Evolutionary conservation across 1,139 yeast species (phyloP), one percentile per base, ranked within the genome.

Genomic region (Candida tunisiensis): DNA sequence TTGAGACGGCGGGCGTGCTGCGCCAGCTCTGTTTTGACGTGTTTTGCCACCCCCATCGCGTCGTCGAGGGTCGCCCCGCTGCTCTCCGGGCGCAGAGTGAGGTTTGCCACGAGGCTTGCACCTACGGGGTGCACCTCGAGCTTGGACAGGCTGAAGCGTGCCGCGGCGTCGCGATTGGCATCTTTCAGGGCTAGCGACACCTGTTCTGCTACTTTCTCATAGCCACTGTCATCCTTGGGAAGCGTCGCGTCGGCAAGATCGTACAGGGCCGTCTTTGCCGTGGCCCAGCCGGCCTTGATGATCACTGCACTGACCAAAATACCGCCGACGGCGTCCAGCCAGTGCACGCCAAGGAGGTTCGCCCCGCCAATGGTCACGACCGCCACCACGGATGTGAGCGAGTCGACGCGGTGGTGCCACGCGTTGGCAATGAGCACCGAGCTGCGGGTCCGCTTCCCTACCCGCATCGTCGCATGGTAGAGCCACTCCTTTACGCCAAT

Each of bases 361-460:
- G 94, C 93, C 2, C 91, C 74, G 0, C 92, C 69, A 29, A 88
- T 91, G 1, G 96, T 83, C 4, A 73, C 65, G 15, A 85, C 65
- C 0, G 98, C 96, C 7, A 88, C 96, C 21, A 78, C 62, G 0
- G 95, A 83, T 0, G 96, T 91, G 39, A 88, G 51, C 1, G 93
- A 77, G 48, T 88, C 98, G n/a, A 88, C 85, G 36, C 98, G 65
- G 46, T 88, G 98, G 49, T 88, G 98, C 96, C 96, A 88, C 3
- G 98, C 98, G 45, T 88, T 88, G 5, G 98, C 98, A 27, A 82
- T 74, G 30, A 88, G 62, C 4, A 88, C 96, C 35, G 82, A 79
- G 2, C 95, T 82, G 43, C 80, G 77, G 17, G 83, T 69, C 34
- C 63, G 57, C 24, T 62, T 57, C 3, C 95, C 96, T 12, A 88